Base-by-base conservation (phyloP, 2,329 filamentous ascomycete genomes). In the Hymenoscyphus repandus region DNA sequence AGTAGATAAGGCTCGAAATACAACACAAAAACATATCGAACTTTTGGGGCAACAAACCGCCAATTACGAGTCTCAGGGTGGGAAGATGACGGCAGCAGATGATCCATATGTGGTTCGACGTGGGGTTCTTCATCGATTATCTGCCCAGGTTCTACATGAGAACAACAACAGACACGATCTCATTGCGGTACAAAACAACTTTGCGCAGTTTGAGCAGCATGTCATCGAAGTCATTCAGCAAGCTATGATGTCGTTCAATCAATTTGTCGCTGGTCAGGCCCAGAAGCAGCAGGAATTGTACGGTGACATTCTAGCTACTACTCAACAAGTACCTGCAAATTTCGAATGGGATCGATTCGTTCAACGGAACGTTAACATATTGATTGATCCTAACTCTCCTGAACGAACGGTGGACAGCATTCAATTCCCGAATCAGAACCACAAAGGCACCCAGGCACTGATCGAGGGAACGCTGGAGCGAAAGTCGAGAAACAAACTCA, bases 91-190 rank as follows among this genome's bases (percentile, higher is more conserved):
- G 39, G 80, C 88, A 1, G 65, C 73, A 11, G 83, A 96, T 32
- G 93, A 99, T 67, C 93, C 93, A 4, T 99, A 97, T 66, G 78
- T 97, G 50, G 68, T 97, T 41, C 82, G 86, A 62, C 84, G 92
- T 31, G 88, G 88, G 53, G 83, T 96, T 51, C 72, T 88, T 58
- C 80, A 96, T 72, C 84, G 90, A 39, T 76, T 99, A 49, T 85
- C 89, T 77, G 92, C 88, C 74, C 93, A 99, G 73, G 81, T 97
- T 33, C 75, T 89, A 42, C 90, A 96, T 66, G 93, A 99, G 74
- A 99, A 99, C 77, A 95, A 91, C 74, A 92, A 95, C 72, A 83
- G 86, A 58, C 89, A 95, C 66, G 93, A 99, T 66, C 79, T 97
- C 51, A 79, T 99, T 55, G 80, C 85, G 9, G 87, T 96, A n/a